A percentile compares a stretch with the other conserved stretches of the same genome.
Conservation (phyloP, 345 rosid genomes). For the Diplotaxis tenuifolia region DNA sequence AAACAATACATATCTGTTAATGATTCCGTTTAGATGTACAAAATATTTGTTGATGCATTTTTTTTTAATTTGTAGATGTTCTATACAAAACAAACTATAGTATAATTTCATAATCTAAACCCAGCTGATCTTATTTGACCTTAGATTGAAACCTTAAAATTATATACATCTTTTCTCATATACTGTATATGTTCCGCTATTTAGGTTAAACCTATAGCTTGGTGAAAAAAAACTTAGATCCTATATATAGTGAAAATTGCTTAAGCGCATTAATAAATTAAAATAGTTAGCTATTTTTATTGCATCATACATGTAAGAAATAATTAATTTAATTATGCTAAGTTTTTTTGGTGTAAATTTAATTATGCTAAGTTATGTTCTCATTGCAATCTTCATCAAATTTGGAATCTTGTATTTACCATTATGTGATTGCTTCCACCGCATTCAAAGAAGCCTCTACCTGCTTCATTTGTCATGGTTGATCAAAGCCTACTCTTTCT, state of each 20-base stretch:
- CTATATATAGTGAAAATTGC: neutral
- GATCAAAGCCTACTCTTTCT: constrained; percentile 26
- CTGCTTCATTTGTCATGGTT: constrained; percentile 35
- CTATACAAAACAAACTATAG: neutral
- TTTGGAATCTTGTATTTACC: constrained; percentile 36
- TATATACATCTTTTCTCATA: neutral
- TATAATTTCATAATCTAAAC: neutral
- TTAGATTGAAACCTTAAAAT: neutral
- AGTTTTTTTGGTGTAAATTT: too few species aligned
- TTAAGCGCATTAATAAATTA: neutral
- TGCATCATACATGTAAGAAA: constrained; percentile 1
- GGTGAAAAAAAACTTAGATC: neutral
- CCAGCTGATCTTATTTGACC: neutral
- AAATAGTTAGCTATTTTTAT: constrained; percentile 8
- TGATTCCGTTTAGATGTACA: constrained; percentile 18
- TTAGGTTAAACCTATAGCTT: neutral
- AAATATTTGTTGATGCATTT: too few species aligned
- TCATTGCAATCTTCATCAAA: constrained; percentile 44
- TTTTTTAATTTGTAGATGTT: too few species aligned
- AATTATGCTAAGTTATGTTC: constrained; percentile 16
- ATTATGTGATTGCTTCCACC: constrained; percentile 33
- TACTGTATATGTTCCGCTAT: neutral
- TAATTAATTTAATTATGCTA: constrained; percentile 10
- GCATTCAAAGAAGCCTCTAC: constrained; percentile 29
- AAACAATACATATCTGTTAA: neutral